These are phyloP conservation scores for Penicillium maclennaniae DNA, from an alignment of 495 filamentous ascomycete genomes.

Conservation along the genomic window DNA sequence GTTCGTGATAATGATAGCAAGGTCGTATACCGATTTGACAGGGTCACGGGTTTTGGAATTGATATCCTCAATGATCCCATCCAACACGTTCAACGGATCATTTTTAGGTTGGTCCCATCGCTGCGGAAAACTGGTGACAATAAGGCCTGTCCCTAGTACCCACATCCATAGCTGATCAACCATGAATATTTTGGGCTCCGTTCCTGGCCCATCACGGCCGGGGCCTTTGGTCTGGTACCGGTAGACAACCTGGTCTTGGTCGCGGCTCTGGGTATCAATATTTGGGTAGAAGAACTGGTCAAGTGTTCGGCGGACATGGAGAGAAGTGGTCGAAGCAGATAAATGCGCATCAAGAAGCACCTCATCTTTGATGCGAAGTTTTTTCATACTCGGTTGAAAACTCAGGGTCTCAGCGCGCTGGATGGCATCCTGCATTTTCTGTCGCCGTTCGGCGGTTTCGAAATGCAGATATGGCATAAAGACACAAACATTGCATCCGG, in stretches of 20 bases:
- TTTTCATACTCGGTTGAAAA: slow-evolving; percentile 22
- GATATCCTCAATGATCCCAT: slow-evolving; percentile 64
- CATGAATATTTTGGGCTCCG: slow-evolving; percentile 69
- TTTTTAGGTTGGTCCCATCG: slow-evolving; percentile 69
- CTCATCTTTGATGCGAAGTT: slow-evolving; percentile 48
- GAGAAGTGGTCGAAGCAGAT: slow-evolving; percentile 46
- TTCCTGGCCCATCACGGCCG: slow-evolving; percentile 24
- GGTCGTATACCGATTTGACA: slow-evolving; percentile 59
- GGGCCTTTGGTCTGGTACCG: slow-evolving; percentile 50
- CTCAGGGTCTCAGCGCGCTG: slow-evolving; percentile 39
- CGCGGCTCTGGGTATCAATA: slow-evolving; percentile 62
- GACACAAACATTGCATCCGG: slow-evolving; percentile 50
- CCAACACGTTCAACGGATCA: slow-evolving; percentile 60
- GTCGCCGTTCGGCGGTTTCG: slow-evolving; percentile 54
- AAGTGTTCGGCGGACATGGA: slow-evolving; percentile 65
- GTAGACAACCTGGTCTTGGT: slow-evolving; percentile 68
- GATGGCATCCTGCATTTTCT: slow-evolving; percentile 59
- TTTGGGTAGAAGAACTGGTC: slow-evolving; percentile 72
- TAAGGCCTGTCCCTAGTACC: slow-evolving; percentile 60
- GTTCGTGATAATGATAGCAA: slow-evolving; percentile 62
- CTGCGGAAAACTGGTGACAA: slow-evolving; percentile 65
- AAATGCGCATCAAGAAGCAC: slow-evolving; percentile 64
- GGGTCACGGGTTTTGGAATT: slow-evolving; percentile 65
- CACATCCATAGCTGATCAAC: slow-evolving; percentile 74
- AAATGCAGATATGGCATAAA: slow-evolving; percentile 72